Conservation (phyloP, 2,329 filamentous ascomycete genomes). For the Septoria petroselini region DNA sequence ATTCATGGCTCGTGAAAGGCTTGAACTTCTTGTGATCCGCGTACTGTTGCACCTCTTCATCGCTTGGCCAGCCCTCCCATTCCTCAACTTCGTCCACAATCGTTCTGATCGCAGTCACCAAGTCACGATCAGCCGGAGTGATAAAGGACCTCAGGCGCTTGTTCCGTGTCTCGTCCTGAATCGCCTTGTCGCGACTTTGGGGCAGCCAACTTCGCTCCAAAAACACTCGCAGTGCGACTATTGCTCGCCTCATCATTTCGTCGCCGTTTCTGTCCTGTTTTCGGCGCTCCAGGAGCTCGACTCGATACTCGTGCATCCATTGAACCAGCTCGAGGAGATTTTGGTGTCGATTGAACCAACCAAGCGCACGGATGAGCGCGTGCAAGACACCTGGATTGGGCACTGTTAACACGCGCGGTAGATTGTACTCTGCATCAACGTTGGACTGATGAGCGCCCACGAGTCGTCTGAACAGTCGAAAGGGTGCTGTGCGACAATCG, state of each 20-base stretch:
- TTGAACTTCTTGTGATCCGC: constrained; percentile 15
- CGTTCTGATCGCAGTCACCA: constrained; percentile 23
- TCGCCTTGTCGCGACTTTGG: not conserved
- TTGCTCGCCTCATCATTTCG: constrained; percentile 37
- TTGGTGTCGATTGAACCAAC: constrained; percentile 57
- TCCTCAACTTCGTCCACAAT: constrained; percentile 38
- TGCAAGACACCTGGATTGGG: constrained; percentile 53
- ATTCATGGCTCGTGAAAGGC: constrained; percentile 1
- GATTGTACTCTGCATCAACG: not conserved
- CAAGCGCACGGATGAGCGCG: constrained; percentile 62
- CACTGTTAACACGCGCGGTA: constrained; percentile 42
- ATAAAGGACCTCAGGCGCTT: constrained; percentile 18
- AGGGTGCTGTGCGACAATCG: not conserved
- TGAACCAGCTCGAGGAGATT: constrained; percentile 56
- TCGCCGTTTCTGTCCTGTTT: constrained; percentile 34
- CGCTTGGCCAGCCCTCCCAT: constrained; percentile 47
- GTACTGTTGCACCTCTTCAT: constrained; percentile 41
- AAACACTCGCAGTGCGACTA: constrained; percentile 44
- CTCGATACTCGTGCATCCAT: constrained; percentile 58
- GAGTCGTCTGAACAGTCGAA: not conserved
- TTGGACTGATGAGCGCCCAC: not conserved
- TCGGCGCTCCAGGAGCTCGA: constrained; percentile 30
- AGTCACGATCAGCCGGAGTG: constrained; percentile 18
- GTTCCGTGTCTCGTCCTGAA: not conserved
- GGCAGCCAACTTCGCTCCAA: constrained; percentile 39